Percentiles rank a stretch among this genome's conserved stretches.
Evolutionary conservation across 1,284 basidiomycete genomes (phyloP).

Genomic region (Xerocomus amazonicus): DNA sequence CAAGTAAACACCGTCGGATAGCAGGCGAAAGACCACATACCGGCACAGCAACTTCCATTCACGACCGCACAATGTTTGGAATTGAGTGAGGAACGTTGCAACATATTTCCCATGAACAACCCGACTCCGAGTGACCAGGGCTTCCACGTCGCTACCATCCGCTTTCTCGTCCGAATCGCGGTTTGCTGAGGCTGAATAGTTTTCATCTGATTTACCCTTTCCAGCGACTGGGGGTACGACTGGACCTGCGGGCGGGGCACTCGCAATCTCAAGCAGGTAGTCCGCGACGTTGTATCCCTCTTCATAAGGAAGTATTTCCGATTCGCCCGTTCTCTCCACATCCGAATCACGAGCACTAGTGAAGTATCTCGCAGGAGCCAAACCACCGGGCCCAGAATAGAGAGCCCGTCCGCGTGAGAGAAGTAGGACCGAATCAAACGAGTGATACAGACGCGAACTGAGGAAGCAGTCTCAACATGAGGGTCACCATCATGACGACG

Average conservation of each 20-base stretch:
- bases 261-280: conserved; percentile 82
- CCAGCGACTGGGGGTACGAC: conserved; percentile 26
- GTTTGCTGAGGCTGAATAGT: conserved; percentile 6
- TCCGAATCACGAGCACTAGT: conserved; percentile 38
- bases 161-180: conserved; percentile 15
- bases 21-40: conserved; percentile 33
- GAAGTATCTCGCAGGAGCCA: conserved; percentile 65
- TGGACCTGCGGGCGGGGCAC: conserved; percentile 49
- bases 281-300: conserved; percentile 88
- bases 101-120: conserved; percentile 39
- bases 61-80: conserved; percentile 72
- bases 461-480: background rate
- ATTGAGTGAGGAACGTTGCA: conserved; percentile 82
- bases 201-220: conserved; percentile 16
- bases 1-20: background rate
- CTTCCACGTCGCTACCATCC: conserved; percentile 17
- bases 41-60: conserved; percentile 81
- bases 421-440: conserved; percentile 78
- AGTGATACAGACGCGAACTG: conserved; percentile 79
- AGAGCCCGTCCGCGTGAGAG: conserved; percentile 76
- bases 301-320: conserved; percentile 42
- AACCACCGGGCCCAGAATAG: conserved; percentile 74
- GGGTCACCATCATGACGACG: background rate
- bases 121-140: conserved; percentile 17
- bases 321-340: conserved; percentile 33